These are phyloP conservation scores for Podaxis sp. DNA, from an alignment of 768 basidiomycete species.

Conservation along the genomic window DNA sequence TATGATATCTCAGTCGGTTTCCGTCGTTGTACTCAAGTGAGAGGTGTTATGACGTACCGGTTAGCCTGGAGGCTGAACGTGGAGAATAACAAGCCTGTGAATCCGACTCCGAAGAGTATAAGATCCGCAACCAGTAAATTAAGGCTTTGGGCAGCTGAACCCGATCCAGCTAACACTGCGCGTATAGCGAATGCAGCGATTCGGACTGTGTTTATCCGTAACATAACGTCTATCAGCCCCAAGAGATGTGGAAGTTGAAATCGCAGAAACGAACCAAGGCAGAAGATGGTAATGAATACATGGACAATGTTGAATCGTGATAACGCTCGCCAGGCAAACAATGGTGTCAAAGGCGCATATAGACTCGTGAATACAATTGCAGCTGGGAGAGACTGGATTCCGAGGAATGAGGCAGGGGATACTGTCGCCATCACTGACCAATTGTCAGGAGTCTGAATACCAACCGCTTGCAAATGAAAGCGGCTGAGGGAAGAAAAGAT, in stretches of 20 bases:
- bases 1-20: background rate
- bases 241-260: background rate
- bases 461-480: too few relatives aligned
- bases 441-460: too few relatives aligned
- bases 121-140: slow-evolving; percentile 36
- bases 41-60: slow-evolving; percentile 27
- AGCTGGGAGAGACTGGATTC: slow-evolving; percentile 33
- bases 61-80: slow-evolving; percentile 42
- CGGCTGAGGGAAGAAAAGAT: too few relatives aligned
- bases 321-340: slow-evolving; percentile 32
- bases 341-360: slow-evolving; percentile 31
- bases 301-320: slow-evolving; percentile 33
- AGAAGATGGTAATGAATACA: slow-evolving; percentile 36
- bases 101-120: slow-evolving; percentile 41
- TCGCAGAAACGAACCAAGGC: slow-evolving; percentile 30
- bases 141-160: slow-evolving; percentile 30
- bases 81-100: slow-evolving; percentile 42
- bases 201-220: slow-evolving; percentile 35
- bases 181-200: slow-evolving; percentile 40
- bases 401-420: slow-evolving; percentile 25
- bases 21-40: background rate
- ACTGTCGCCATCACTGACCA: background rate
- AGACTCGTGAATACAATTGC: slow-evolving; percentile 35
- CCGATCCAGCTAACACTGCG: slow-evolving; percentile 32
- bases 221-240: background rate